Evolutionary conservation across 208 protist species (phyloP).

Genomic region (Trypanosoma cruzi): DNA sequence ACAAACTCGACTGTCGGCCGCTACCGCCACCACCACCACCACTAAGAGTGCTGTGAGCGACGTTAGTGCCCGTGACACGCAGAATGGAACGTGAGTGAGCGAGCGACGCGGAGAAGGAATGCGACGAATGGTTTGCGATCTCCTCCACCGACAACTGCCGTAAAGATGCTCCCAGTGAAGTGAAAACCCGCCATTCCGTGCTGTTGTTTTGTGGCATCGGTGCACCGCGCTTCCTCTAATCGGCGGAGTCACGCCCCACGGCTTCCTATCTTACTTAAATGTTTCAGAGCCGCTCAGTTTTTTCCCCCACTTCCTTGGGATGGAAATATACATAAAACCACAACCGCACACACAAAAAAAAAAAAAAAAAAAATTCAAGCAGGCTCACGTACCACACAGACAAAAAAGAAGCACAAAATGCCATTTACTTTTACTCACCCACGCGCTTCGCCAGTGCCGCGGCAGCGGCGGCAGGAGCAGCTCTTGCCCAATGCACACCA

Average conservation of each 20-base stretch:
- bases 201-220: neutral
- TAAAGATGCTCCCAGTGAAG: neutral
- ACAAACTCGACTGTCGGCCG: neutral
- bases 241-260: neutral
- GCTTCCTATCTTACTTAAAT: neutral
- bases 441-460: too few relatives aligned
- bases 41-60: neutral
- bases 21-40: neutral
- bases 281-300: neutral
- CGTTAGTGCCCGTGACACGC: neutral
- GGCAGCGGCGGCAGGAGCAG: neutral
- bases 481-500: neutral
- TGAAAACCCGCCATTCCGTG: neutral
- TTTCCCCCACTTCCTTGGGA: too few relatives aligned
- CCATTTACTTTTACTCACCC: neutral
- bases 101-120: neutral
- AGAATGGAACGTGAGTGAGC: neutral
- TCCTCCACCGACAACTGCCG: neutral
- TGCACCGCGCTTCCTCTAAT: neutral
- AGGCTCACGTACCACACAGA: neutral
- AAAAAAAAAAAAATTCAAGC: neutral
- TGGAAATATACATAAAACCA: too few relatives aligned
- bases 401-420: neutral
- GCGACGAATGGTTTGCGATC: neutral
- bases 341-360: too few relatives aligned